Evolutionary conservation across 345 rosid genomes (phyloP).

Genomic region (Durio zibethinus): DNA sequence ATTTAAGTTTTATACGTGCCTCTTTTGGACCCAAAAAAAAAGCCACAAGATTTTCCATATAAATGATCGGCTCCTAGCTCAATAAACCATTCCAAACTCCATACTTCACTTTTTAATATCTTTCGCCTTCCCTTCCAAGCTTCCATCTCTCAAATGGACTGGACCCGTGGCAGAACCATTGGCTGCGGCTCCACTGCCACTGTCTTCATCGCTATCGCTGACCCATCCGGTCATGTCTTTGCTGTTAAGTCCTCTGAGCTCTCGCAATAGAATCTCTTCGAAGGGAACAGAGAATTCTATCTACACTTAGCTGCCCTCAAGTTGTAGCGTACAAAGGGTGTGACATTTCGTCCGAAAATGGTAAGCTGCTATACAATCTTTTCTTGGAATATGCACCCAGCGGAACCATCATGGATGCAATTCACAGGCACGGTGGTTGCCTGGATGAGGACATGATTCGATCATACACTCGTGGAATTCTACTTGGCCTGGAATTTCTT

Average conservation of each 20-base stretch:
- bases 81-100: not conserved
- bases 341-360: slow-evolving; percentile 47
- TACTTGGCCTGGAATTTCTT: slow-evolving; percentile 51
- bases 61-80: not conserved
- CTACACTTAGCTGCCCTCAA: slow-evolving; percentile 44
- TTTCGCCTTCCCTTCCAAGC: not conserved
- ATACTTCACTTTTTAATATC: not conserved
- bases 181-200: slow-evolving; percentile 59
- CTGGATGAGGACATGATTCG: slow-evolving; percentile 42
- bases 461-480: slow-evolving; percentile 40
- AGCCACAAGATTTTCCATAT: not conserved
- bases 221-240: slow-evolving; percentile 30
- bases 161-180: slow-evolving; percentile 49
- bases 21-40: too few relatives aligned
- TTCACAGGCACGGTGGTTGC: slow-evolving; percentile 33
- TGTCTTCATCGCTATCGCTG: slow-evolving; percentile 37
- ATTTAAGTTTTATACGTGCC: too few relatives aligned
- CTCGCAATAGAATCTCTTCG: slow-evolving; percentile 28
- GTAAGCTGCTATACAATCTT: slow-evolving; percentile 49
- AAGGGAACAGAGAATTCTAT: slow-evolving; percentile 40
- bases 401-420: slow-evolving; percentile 54
- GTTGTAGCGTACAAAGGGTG: slow-evolving; percentile 65
- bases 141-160: slow-evolving; percentile 30
- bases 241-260: slow-evolving; percentile 57
- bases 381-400: slow-evolving; percentile 61